These are phyloP conservation scores for Diplotaxis tenuifolia DNA, from an alignment of 345 rosid species.

Conservation along the genomic window DNA sequence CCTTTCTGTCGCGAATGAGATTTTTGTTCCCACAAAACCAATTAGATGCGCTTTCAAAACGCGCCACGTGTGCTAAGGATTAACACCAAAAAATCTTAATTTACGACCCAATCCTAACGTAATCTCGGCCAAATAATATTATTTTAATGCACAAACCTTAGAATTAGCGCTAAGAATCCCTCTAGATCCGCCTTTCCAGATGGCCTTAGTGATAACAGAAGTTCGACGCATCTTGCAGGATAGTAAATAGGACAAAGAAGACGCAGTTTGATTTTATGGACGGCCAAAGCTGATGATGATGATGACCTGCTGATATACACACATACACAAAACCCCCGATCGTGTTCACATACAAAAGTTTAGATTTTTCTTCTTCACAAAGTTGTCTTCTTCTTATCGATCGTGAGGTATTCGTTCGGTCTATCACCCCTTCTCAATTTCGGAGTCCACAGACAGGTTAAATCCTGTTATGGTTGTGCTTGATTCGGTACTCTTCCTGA, in stretches of 20 bases:
- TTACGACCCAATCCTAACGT: no score
- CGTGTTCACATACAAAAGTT: conserved; percentile 1
- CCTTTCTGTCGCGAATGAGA: no score
- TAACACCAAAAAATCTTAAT: no score
- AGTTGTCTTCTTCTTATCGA: conserved; percentile 1
- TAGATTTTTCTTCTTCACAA: not conserved
- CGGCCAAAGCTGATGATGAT: conserved; percentile 25
- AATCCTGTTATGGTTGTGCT: not conserved
- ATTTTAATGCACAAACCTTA: no score
- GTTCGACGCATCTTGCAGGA: conserved; percentile 22
- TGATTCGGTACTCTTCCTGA: not conserved
- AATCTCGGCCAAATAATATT: no score
- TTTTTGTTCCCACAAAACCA: no score
- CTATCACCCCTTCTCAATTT: conserved; percentile 6
- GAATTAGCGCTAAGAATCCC: no score
- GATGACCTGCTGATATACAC: not conserved
- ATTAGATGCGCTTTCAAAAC: no score
- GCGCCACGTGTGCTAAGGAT: no score
- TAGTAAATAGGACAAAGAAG: conserved; percentile 7
- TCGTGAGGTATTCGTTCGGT: not conserved
- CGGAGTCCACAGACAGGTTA: conserved; percentile 23
- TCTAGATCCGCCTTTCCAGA: no score
- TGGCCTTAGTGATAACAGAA: conserved; percentile 6
- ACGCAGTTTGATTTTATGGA: conserved; percentile 34
- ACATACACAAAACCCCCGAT: conserved; percentile 25